Base-by-base conservation (phyloP, 352 stramenopile genomes). In the Pythium chondricola region DNA sequence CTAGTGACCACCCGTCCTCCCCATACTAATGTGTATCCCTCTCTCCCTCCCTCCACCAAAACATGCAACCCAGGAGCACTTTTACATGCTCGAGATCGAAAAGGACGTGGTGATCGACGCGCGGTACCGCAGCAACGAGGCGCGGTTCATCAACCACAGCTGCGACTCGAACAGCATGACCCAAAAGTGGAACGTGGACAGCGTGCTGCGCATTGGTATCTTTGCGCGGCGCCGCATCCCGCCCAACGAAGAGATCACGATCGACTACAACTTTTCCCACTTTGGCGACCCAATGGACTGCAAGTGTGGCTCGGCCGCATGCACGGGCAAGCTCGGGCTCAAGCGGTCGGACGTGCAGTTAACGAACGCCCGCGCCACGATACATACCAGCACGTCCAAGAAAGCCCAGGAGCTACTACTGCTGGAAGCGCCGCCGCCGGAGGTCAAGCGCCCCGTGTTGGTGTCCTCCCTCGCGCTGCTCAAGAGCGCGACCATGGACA, bases 121-220 rank as follows among this genome's bases (percentile, higher is more conserved):
- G 18, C 84, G 84, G 39, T 75, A 93, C 50, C 79, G 86, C 30
- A 95, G 90, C 32, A 97, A 96, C 53, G 85, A 97, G 22, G 93
- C 92, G 30, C 81, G 95, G 21, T 98, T 97, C 61, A 97, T 98
- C 56, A 98, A 98, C 75, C 88, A 97, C 58, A 96, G 85, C 56
- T 97, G 91, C 46, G 84, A 95, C 43, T 83, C 89, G n/a, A 98
- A 98, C 64, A 96, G 89, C 67, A 77, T 88, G 32, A 97, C 90
- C 16, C 85, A 98, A 55, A 97, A 98, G 43, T 97, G 96, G 71
- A 89, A 89, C 48, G 78, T 89, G 22, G 75, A 81, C 27, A 74
- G 74, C 1, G 58, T 87, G 37, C 62, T 79, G 16, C 81, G 81
- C 30, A 89, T 92, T 42, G 81, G 77, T 11, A 92, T 92, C 58